Evolutionary conservation across 306 rosid species (phyloP).

Genomic region (Bauhinia variegata): DNA sequence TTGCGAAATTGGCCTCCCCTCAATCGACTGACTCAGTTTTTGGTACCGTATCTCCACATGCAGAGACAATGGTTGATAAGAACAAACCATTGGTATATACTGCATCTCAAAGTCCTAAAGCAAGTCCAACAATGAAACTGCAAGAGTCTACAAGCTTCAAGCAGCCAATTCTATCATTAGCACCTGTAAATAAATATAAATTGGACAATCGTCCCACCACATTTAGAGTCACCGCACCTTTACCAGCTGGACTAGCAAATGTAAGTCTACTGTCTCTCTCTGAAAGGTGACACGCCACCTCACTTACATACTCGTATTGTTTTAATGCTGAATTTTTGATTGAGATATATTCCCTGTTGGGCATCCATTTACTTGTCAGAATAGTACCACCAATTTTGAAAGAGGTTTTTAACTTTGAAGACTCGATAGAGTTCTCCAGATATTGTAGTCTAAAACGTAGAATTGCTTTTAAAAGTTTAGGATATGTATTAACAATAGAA

Average conservation of each 20-base stretch:
- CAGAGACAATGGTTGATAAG: conserved; percentile 56
- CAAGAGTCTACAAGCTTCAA: conserved; percentile 62
- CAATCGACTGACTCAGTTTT: conserved; percentile 52
- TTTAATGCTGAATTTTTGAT: neutral
- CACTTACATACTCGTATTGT: neutral
- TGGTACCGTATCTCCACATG: conserved; percentile 47
- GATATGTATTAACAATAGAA: neutral
- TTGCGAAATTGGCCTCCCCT: conserved; percentile 57
- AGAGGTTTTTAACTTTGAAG: conserved; percentile 14
- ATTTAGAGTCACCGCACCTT: conserved; percentile 78
- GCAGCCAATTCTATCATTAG: conserved; percentile 58
- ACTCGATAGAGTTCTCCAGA: neutral
- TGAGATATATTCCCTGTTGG: conserved; percentile 3
- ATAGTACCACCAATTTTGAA: conserved; percentile 30
- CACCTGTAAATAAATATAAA: conserved; percentile 71
- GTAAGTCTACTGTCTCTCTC: conserved; percentile 53
- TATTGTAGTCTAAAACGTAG: conserved; percentile 5
- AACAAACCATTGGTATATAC: conserved; percentile 47
- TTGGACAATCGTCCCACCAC: conserved; percentile 77
- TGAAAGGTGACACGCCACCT: neutral
- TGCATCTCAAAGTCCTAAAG: conserved; percentile 62
- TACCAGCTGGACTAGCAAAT: conserved; percentile 74
- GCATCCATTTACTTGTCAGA: conserved; percentile 23
- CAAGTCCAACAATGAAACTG: conserved; percentile 45
- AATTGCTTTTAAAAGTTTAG: conserved; percentile 10